These are phyloP conservation scores for Monosporascus sp. DNA, from an alignment of 2,329 filamentous ascomycete species.

Conservation along the genomic window DNA sequence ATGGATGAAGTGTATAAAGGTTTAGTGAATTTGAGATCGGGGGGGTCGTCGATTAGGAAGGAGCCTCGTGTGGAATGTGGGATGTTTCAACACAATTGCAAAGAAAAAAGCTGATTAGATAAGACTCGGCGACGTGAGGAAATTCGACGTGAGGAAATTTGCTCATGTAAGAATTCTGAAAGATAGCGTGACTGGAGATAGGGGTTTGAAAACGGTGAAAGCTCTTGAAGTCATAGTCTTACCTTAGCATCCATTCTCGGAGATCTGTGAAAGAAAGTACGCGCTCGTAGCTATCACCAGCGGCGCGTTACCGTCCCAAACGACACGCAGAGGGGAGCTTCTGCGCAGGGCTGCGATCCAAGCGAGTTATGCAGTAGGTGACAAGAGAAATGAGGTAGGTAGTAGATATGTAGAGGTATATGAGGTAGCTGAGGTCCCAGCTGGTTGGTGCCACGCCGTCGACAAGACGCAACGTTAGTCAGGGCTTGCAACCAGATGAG, in stretches of 20 bases:
- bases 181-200: no score
- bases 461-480: not conserved
- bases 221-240: conserved; percentile 6
- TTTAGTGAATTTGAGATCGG: no score
- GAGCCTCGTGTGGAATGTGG: no score
- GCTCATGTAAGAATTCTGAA: no score
- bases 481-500: not conserved
- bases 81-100: no score
- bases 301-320: not conserved
- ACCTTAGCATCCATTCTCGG: conserved; percentile 21
- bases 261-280: no score
- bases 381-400: not conserved
- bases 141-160: no score
- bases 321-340: not conserved
- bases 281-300: not conserved
- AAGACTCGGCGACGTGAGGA: not conserved
- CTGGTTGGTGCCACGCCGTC: not conserved
- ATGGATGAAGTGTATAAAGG: not conserved
- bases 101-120: not conserved
- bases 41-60: no score
- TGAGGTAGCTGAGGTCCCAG: not conserved
- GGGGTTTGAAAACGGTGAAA: not conserved
- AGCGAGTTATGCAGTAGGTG: not conserved
- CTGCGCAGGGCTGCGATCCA: not conserved
- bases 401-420: not conserved